Conservation (phyloP, 2,329 filamentous ascomycete species). For the Phoma herbarum region DNA sequence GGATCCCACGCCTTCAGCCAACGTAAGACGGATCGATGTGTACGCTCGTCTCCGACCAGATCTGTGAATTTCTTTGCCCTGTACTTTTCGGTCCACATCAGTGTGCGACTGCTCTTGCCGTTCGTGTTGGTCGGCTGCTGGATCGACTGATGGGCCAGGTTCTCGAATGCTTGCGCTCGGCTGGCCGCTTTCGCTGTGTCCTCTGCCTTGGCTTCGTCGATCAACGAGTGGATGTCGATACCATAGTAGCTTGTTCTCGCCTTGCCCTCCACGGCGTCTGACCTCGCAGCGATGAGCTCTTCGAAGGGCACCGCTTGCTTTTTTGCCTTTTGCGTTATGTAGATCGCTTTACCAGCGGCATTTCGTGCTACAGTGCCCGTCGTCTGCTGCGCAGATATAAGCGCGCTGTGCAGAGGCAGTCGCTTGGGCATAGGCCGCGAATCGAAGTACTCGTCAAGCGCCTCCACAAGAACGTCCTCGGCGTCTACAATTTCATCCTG, state of each 20-base stretch:
- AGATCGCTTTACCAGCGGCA: constrained; percentile 65
- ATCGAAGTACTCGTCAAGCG: constrained; percentile 43
- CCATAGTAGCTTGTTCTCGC: constrained; percentile 86
- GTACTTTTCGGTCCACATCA: constrained; percentile 98
- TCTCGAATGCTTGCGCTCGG: constrained; percentile 27
- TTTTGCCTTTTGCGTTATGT: constrained; percentile 64
- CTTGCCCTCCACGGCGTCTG: constrained; percentile 68
- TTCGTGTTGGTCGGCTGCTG: constrained; percentile 45
- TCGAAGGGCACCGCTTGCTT: constrained; percentile 66
- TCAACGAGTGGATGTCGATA: constrained; percentile 85
- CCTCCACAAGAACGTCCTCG: constrained; percentile 41
- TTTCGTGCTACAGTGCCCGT: constrained; percentile 49
- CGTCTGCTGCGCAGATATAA: constrained; percentile 30
- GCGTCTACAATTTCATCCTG: constrained; percentile 42
- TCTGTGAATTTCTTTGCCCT: constrained; percentile 91
- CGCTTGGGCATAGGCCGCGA: constrained; percentile 31
- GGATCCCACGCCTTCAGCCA: constrained; percentile 97
- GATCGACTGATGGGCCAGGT: constrained; percentile 48
- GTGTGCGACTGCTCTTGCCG: constrained; percentile 53
- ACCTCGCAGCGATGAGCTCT: constrained; percentile 72
- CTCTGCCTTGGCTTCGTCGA: constrained; percentile 75
- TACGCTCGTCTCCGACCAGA: constrained; percentile 91
- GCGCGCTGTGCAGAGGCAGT: constrained; percentile 20
- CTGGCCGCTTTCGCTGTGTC: constrained; percentile 53
- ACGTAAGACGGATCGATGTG: constrained; percentile 85